Evolutionary conservation across 2,329 filamentous ascomycete species (phyloP), one percentile per base, ranked within the genome.

Genomic region (Neoscytalidium dimidiatum): DNA sequence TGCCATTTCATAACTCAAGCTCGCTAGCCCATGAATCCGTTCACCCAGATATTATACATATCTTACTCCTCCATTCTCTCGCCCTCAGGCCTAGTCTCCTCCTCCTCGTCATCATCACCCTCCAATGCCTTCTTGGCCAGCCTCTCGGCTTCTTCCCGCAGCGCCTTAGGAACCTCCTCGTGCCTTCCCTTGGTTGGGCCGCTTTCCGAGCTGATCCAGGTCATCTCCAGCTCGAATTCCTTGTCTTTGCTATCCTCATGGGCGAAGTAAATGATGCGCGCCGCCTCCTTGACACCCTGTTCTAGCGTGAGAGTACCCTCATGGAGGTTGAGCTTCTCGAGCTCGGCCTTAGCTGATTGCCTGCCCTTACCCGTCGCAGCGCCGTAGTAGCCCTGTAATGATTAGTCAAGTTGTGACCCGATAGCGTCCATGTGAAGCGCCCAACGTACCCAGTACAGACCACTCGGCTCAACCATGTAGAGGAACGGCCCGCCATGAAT

Each of bases 161-260:
- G 80, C 70, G 93, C 91, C 83, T 92, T 94, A 65, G 95, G 95
- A 66, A 99, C 95, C 80, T 96, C 92, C 79, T 94, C 86, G 77
- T 99, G 95, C 73, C 90, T 88, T 68, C 95, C 95, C 83, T 96
- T 94, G 68, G 94, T 98, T 38, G 94, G 93, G 4, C 94, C 94
- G 69, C 91, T 87, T 53, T 88, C 80, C 62, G 86, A 87, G 79
- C 93, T 97, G 78, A 98, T 92, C 95, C 95, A 99, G 66, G 92
- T 96, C 93, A 99, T 96, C 84, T 99, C 95, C 66, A 99, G 85
- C 87, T 99, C 95, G 75, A 98, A 99, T 70, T 98, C 95, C 85
- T 99, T 99, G 82, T 98, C 95, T 84, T 98, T 98, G 85, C 94
- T 98, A 79, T 99, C 95, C 79, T 98, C 95, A 77, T 99, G 95